A percentile compares a stretch with the other conserved stretches of the same genome.
Conservation (phyloP, 768 basidiomycete genomes). For the Leccinum aurantiacum region DNA sequence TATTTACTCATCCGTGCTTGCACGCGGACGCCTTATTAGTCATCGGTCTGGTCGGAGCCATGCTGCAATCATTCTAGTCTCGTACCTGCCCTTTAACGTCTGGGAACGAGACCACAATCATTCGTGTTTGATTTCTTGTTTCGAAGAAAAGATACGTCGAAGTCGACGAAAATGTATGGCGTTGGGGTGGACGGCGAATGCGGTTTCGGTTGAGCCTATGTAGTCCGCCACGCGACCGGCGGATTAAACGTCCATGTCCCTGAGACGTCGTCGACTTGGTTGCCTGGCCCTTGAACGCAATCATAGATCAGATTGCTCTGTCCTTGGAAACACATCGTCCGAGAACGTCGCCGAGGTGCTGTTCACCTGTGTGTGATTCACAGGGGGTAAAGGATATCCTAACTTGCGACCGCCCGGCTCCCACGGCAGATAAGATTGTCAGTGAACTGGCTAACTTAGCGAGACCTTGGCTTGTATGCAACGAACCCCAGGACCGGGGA, state of each 20-base stretch:
- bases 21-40: not conserved
- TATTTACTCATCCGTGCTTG: not conserved
- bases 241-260: not conserved
- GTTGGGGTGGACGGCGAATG: not conserved
- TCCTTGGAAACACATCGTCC: constrained; percentile 6
- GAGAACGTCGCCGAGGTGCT: not conserved
- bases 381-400: not conserved
- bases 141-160: not conserved
- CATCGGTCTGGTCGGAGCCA: not conserved
- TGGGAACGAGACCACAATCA: not conserved
- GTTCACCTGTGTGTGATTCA: constrained; percentile 1
- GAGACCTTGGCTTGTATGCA: not conserved
- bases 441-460: not conserved
- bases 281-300: not conserved
- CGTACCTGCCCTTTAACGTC: too few species aligned
- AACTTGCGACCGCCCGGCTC: not conserved
- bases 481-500: not conserved
- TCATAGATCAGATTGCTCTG: not conserved
- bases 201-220: not conserved
- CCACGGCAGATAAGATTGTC: not conserved
- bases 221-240: not conserved
- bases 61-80: not conserved
- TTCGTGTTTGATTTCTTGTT: not conserved
- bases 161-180: not conserved
- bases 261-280: not conserved